Evolutionary conservation across 495 filamentous ascomycete species (phyloP).

Genomic region (Oleoguttula mirabilis): DNA sequence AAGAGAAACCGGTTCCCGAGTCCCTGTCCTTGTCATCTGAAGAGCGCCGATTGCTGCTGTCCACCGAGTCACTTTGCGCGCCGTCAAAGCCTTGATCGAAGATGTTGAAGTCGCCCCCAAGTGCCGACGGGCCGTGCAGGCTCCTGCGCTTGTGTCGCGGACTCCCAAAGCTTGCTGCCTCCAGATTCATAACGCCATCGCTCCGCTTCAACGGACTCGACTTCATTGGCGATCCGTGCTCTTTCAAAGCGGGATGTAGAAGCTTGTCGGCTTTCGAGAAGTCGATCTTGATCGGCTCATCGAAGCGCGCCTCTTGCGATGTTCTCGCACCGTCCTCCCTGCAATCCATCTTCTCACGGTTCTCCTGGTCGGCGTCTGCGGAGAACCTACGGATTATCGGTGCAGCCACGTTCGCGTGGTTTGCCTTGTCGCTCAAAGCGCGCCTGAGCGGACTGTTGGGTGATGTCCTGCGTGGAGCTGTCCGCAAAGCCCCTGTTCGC

Average conservation of each 20-base stretch:
- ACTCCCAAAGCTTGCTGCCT: conserved; percentile 62
- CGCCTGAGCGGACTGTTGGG: conserved; percentile 61
- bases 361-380: conserved; percentile 44
- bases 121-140: conserved; percentile 51
- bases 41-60: conserved; percentile 10
- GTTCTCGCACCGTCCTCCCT: conserved; percentile 4
- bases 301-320: conserved; percentile 6
- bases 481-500: conserved; percentile 29
- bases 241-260: conserved; percentile 17
- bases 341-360: conserved; percentile 15
- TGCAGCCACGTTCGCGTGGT: conserved; percentile 55
- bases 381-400: conserved; percentile 31
- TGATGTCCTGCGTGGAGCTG: conserved; percentile 35
- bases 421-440: conserved; percentile 54
- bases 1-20: conserved; percentile 22
- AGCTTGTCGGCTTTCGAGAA: conserved; percentile 25
- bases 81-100: conserved; percentile 44
- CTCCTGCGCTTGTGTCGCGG: conserved; percentile 81
- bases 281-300: conserved; percentile 29
- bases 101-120: conserved; percentile 54
- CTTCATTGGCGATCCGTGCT: conserved; percentile 38
- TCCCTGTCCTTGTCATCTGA: conserved; percentile 23
- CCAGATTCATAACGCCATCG: conserved; percentile 79
- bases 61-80: conserved; percentile 11
- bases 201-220: conserved; percentile 86